Evolutionary conservation across 2,329 filamentous ascomycete genomes (phyloP).

Genomic region (Aureobasidium sp.): DNA sequence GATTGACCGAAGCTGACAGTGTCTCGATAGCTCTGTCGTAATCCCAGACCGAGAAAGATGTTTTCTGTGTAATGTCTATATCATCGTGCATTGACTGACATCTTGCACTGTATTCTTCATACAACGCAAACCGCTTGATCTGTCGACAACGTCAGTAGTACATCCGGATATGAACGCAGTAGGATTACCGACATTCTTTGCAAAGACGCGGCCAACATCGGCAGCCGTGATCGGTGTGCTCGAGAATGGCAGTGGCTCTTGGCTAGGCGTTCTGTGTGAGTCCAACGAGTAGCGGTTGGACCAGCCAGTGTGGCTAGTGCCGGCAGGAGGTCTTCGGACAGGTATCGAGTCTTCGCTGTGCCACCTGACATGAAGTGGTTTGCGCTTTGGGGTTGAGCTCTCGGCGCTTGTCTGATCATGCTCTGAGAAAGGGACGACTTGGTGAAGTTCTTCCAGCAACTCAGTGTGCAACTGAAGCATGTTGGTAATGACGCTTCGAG

Average conservation of each 20-base stretch:
- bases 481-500: conserved; percentile 45
- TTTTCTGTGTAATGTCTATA: conserved; percentile 60
- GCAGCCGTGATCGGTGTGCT: conserved; percentile 49
- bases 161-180: conserved; percentile 16
- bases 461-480: conserved; percentile 79
- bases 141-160: conserved; percentile 33
- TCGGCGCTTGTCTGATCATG: conserved; percentile 31
- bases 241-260: conserved; percentile 31
- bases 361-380: conserved; percentile 41
- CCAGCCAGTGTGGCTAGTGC: conserved; percentile 15
- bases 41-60: conserved; percentile 63
- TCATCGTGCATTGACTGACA: conserved; percentile 82
- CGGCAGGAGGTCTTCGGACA: conserved; percentile 22
- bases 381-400: conserved; percentile 18
- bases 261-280: conserved; percentile 35
- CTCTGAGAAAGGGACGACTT: conserved; percentile 59
- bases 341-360: conserved; percentile 42
- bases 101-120: conserved; percentile 86
- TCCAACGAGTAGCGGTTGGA: conserved; percentile 41
- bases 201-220: conserved; percentile 49
- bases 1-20: conserved; percentile 66
- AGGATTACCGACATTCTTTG: conserved; percentile 39
- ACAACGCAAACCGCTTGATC: conserved; percentile 76
- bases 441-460: conserved; percentile 67
- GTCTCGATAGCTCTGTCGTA: conserved; percentile 84